Evolutionary conservation across 257 asterid genomes (phyloP), one percentile per base, ranked within the genome.

Genomic region (Jacaranda copaia): DNA sequence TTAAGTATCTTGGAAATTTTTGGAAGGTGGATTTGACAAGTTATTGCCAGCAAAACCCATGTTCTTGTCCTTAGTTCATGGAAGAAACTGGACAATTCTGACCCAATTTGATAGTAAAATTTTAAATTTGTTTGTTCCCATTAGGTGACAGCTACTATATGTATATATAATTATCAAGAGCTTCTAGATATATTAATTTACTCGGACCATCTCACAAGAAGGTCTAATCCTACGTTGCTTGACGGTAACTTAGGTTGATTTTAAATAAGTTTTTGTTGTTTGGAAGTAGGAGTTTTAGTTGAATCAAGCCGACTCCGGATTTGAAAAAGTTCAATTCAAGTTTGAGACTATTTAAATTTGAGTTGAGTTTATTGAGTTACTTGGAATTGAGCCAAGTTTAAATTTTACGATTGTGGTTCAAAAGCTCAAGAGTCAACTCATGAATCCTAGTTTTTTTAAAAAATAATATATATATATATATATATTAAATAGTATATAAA

Each of bases 31-130:
- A 77, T 12, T 25, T 56, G 66, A 68, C 35, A 48, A 62, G 78
- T 46, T 52, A 9, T 64, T 79, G 83, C 83, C 88, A 80, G 87
- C 85, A 73, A 75, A 66, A 60, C 72, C 90, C 87, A 87, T 84
- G 89, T 87, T 85, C 82, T 75, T 59, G 40, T 74, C 77, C 80
- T 53, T 52, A 16, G 48, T 76, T 77, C 32, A 58, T 73, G 81
- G 6, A 69, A 63, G 52, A 40, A 71, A 40, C 71, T 53, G 4
- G 4, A 16, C 48, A 82, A 45, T 10, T 35, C 38, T 42, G 48
- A 62, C 70, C 78, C 25, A 70, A 39, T 4, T 55, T 71, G 55
- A 10, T 20, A 39, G 9, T 57, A 38, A 20, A 35, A 25, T 60
- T n/a, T 59, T 20, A n/a, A 25, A 1, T 3, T 49, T 39, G 40